Conservation (phyloP, 768 basidiomycete species). For the Tylopilus cervinicoccineus region DNA sequence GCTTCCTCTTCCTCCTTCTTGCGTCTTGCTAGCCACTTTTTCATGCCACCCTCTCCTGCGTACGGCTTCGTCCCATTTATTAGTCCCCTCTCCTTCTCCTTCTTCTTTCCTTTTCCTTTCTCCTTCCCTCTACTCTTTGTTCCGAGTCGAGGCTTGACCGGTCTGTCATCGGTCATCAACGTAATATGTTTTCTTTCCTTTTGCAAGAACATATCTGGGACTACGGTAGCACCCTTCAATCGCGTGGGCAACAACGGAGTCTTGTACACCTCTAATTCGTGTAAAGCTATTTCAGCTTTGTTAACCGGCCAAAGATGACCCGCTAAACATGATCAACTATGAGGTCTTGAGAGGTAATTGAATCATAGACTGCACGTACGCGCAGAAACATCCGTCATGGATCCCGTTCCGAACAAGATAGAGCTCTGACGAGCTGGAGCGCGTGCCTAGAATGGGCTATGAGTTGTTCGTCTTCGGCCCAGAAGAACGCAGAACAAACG, state of each 20-base stretch:
- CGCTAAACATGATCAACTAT: slow-evolving; percentile 20
- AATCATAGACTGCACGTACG: slow-evolving; percentile 23
- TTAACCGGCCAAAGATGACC: slow-evolving; percentile 36
- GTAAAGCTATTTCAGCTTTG: slow-evolving; percentile 63
- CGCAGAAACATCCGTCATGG: slow-evolving; percentile 31
- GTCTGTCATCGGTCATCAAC: slow-evolving; percentile 61
- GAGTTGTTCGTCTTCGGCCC: not conserved
- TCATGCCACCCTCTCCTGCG: slow-evolving; percentile 74
- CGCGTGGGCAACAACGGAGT: slow-evolving; percentile 73
- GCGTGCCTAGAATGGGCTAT: slow-evolving; percentile 35
- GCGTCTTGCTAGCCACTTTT: slow-evolving; percentile 65
- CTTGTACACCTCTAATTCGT: slow-evolving; percentile 74
- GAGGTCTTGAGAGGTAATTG: slow-evolving; percentile 11
- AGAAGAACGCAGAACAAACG: slow-evolving; percentile 37
- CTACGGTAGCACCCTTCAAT: slow-evolving; percentile 35
- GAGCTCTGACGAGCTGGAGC: slow-evolving; percentile 52
- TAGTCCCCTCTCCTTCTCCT: slow-evolving; percentile 31
- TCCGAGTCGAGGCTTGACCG: slow-evolving; percentile 45
- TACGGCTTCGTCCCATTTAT: slow-evolving; percentile 69
- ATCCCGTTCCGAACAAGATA: slow-evolving; percentile 43
- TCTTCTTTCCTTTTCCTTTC: slow-evolving; percentile 33
- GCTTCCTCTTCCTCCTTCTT: slow-evolving; percentile 54
- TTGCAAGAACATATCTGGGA: slow-evolving; percentile 64
- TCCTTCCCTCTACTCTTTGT: slow-evolving; percentile 36
- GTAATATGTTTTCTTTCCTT: slow-evolving; percentile 39